These are phyloP conservation scores for Jacaranda mimosifolia DNA, from an alignment of 257 asterid species.

Conservation along the genomic window DNA sequence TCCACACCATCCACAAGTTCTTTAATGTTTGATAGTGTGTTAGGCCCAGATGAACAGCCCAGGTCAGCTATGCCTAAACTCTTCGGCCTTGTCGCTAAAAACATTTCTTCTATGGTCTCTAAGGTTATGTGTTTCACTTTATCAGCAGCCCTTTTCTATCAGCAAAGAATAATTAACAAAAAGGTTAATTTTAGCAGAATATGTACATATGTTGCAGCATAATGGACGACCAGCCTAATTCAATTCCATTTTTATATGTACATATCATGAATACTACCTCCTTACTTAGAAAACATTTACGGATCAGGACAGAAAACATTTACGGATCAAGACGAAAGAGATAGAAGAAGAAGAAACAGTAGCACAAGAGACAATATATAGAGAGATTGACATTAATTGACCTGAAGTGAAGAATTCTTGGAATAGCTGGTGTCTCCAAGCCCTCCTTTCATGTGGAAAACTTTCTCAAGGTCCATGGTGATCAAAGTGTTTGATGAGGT, in stretches of 20 bases:
- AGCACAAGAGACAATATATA: background rate
- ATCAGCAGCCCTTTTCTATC: constrained; percentile 80
- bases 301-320: no score
- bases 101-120: constrained; percentile 56
- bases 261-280: no score
- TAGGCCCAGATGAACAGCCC: constrained; percentile 94
- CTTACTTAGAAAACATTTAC: no score
- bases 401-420: constrained; percentile 83
- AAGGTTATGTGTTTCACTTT: constrained; percentile 68
- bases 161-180: background rate
- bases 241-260: no score
- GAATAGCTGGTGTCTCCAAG: constrained; percentile 68
- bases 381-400: background rate
- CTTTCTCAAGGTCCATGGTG: constrained; percentile 73
- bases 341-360: no score
- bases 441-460: constrained; percentile 96
- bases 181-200: background rate
- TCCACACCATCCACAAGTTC: constrained; percentile 58
- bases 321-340: no score
- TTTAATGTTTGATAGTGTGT: constrained; percentile 69
- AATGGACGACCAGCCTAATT: no score
- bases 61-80: constrained; percentile 92
- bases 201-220: background rate
- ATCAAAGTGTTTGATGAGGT: constrained; percentile 5
- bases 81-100: constrained; percentile 50